These are phyloP conservation scores for Davidsoniella australis DNA, from an alignment of 2,329 filamentous ascomycete species.

Conservation along the genomic window DNA sequence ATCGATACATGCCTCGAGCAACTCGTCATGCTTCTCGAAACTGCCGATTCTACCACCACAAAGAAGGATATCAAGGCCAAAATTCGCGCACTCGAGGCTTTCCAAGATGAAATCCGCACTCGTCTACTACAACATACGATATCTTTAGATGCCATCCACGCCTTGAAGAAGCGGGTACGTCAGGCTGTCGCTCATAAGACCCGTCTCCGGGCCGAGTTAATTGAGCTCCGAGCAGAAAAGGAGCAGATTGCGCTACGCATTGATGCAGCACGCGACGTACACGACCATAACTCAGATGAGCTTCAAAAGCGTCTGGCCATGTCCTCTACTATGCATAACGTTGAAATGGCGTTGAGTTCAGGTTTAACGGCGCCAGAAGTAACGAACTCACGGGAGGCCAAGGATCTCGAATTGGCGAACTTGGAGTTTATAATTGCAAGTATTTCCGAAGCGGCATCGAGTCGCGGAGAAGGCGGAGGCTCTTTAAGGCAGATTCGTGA, in stretches of 20 bases:
- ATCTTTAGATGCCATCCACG: constrained; percentile 40
- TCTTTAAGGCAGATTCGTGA: constrained; percentile 38
- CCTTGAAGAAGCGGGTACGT: constrained; percentile 39
- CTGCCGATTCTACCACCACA: constrained; percentile 25
- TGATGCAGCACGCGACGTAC: constrained; percentile 43
- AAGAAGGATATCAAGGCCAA: constrained; percentile 38
- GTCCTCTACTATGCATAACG: constrained; percentile 42
- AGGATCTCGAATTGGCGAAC: constrained; percentile 37
- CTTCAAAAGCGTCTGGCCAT: constrained; percentile 31
- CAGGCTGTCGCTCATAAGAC: constrained; percentile 41
- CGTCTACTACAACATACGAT: constrained; percentile 43
- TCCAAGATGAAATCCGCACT: constrained; percentile 37
- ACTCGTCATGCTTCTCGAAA: constrained; percentile 25
- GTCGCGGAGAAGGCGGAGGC: constrained; percentile 31
- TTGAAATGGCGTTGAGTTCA: constrained; percentile 39
- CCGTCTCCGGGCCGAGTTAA: constrained; percentile 39
- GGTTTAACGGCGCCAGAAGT: constrained; percentile 32
- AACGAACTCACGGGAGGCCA: constrained; percentile 20
- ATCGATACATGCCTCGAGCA: constrained; percentile 32
- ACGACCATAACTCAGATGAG: constrained; percentile 31
- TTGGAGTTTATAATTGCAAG: constrained; percentile 39
- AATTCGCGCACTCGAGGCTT: constrained; percentile 38
- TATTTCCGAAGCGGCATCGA: constrained; percentile 36
- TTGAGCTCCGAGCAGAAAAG: constrained; percentile 39
- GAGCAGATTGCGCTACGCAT: constrained; percentile 45